These are phyloP conservation scores for Talaromyces verruculosus DNA, from an alignment of 2,329 filamentous ascomycete species.

Conservation along the genomic window DNA sequence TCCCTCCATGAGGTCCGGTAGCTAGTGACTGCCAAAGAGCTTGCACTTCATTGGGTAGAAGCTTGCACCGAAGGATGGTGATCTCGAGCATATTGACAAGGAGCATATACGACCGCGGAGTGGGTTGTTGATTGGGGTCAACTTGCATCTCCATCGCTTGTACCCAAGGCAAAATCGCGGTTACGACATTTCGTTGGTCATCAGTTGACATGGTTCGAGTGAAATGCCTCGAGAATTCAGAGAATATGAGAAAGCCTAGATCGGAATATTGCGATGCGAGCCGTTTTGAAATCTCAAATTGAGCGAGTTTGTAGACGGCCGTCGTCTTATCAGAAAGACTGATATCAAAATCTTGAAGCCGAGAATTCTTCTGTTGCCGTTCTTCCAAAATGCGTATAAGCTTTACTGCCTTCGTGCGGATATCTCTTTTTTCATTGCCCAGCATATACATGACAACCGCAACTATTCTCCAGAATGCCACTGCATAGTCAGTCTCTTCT, in stretches of 20 bases:
- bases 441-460: constrained; percentile 87
- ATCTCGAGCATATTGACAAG: constrained; percentile 94
- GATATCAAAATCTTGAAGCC: constrained; percentile 95
- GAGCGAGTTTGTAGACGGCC: constrained; percentile 93
- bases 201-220: constrained; percentile 72
- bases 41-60: constrained; percentile 93
- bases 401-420: constrained; percentile 81
- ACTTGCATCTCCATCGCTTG: constrained; percentile 90
- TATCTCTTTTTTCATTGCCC: constrained; percentile 85
- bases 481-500: constrained; percentile 76
- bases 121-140: constrained; percentile 87
- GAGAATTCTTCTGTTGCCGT: constrained; percentile 78
- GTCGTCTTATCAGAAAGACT: constrained; percentile 98
- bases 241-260: constrained; percentile 89
- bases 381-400: constrained; percentile 80
- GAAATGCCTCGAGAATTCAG: constrained; percentile 92
- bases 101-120: constrained; percentile 88
- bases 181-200: constrained; percentile 89
- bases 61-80: constrained; percentile 85
- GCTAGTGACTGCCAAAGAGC: constrained; percentile 95
- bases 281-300: constrained; percentile 92
- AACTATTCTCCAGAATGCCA: constrained; percentile 87
- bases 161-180: constrained; percentile 92
- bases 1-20: constrained; percentile 86
- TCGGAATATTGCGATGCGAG: constrained; percentile 86